Base-by-base conservation (phyloP, 2,329 filamentous ascomycete species). In the Fusarium goolgardi region DNA sequence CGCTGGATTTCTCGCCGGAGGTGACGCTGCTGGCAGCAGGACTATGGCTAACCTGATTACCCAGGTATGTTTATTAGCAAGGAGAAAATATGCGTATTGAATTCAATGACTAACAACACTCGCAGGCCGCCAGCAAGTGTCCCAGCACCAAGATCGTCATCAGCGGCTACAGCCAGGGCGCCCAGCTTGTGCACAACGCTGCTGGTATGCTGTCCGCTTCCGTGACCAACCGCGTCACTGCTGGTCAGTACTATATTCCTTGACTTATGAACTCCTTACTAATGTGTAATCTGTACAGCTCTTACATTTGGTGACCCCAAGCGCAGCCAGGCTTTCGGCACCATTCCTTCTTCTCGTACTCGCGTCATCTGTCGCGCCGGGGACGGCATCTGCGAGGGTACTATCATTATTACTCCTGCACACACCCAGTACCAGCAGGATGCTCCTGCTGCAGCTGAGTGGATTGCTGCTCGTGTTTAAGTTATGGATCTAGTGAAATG, bases 71-170 rank as follows among this genome's bases (percentile, higher is more conserved):
- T 15, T 2, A 18, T 4, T 25, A 6, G 7, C 16, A 35, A 18
- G 7, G 9, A n/a, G 1, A n/a, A 34, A 18, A 34, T 4, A 10
- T 16, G 7, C 15, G 9, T 29, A 10, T 18, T 18, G 32, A 34
- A 18, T 16, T 34, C 16, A 5, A 16, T 18, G 8, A 18, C 32
- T 37, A 37, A 37, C 5, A 37, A 0, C 5, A 20, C 18, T 2
- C 6, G 2, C 5, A 37, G 35, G 53, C 56, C 16, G 41, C 34
- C 6, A 58, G 10, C 6, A 29, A 41, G 34, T 59, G 56, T 3
- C 53, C 56, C 10, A 27, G 15, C 6, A 58, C 56, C 4, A 29
- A 59, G 16, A 59, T 59, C 18, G 25, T 59, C 10, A 29, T 59
- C 11, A 34, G 29, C 5, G 53, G 56, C 6, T 46, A 58, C 34